Evolutionary conservation across 306 rosid genomes (phyloP), one percentile per base, ranked within the genome.

Genomic region (Quercus gilva): DNA sequence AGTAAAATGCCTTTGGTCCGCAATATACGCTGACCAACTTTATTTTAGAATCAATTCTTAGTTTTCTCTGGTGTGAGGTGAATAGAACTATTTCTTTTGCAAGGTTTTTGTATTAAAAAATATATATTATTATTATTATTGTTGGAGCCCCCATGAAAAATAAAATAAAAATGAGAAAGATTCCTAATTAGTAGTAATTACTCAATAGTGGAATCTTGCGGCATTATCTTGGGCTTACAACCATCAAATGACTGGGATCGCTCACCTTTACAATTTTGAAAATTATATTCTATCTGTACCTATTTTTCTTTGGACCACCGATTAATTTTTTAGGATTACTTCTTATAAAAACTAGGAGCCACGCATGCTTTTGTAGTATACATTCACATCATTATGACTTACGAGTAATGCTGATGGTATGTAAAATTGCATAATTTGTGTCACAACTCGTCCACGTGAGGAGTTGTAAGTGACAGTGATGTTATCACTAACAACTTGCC

Each of bases 401-500:
- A 8, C 2, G 41, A 8, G 45, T 8, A 41, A 41, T 8, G 12
- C 0, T 8, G 45, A 41, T 8, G 3, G 0, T 8, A 8, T 3
- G 0, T 41, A 41, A 41, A 41, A 7, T 41, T 41, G 1, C 3
- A 41, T 41, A 41, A 41, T 41, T 37, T 8, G 3, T 41, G 0
- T 1, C 0, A 35, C 9, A 35, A 7, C 1, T 7, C 1, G 0
- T 41, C 11, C 0, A 41, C 0, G 1, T 0, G 2, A 0, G 0
- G 1, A 2, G 2, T 7, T 7, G 0, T 41, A 0, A 8, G 0
- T 41, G 11, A 0, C 8, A 37, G 0, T 0, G 0, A 0, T 37
- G 10, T 37, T 37, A 7, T 0, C 0, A 37, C 0, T 37, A 0
- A 37, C 11, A 37, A 41, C 11, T 41, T 0, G 1, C 0, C 3